Evolutionary conservation across 2,329 filamentous ascomycete genomes (phyloP), one percentile per base, ranked within the genome.

Genomic region (Pestalotiopsis sp.): DNA sequence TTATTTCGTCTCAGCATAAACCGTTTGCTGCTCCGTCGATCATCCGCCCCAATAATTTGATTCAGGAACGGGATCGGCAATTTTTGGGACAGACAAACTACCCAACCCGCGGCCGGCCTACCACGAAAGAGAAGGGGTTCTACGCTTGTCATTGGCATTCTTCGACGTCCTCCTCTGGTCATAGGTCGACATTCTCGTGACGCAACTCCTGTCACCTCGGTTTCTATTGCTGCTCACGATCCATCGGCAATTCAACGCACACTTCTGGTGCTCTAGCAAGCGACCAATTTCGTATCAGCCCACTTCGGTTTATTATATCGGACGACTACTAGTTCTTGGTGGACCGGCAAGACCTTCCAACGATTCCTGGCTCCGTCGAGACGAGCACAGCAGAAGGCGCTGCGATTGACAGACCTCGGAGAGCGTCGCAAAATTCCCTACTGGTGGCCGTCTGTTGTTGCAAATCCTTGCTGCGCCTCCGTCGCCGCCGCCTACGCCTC

Each of bases 11-110:
- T 31, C 57, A 66, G 36, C 57, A 69, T 58, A 73, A 75, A 73
- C 69, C 67, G 72, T 52, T 49, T 52, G 45, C 45, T 74, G 71
- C 74, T 75, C 72, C 71, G 73, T 70, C 71, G 73, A 73, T 74
- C 71, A 69, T 70, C 69, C 66, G 69, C 69, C 73, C 69, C 59
- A 62, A 20, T 39, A 62, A 20, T 39, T 62, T 36, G 31, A n/a
- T 17, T 36, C 27, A 62, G 59, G 59, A 36, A 20, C 59, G 59
- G 59, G 59, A 62, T 36, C 59, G 27, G n/a, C 25, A 62, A 59
- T 39, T 62, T 25, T 60, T 20, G 59, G 31, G n/a, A 62, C 59
- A 39, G 27, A 59, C 25, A 52, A 20, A 52, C 14, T 25, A 52
- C 45, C 45, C 20, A 52, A 17, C 17, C 45, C 17, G 17, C 45